Evolutionary conservation across 2,329 filamentous ascomycete species (phyloP), one percentile per base, ranked within the genome.

Genomic region (Cercospora sp.): DNA sequence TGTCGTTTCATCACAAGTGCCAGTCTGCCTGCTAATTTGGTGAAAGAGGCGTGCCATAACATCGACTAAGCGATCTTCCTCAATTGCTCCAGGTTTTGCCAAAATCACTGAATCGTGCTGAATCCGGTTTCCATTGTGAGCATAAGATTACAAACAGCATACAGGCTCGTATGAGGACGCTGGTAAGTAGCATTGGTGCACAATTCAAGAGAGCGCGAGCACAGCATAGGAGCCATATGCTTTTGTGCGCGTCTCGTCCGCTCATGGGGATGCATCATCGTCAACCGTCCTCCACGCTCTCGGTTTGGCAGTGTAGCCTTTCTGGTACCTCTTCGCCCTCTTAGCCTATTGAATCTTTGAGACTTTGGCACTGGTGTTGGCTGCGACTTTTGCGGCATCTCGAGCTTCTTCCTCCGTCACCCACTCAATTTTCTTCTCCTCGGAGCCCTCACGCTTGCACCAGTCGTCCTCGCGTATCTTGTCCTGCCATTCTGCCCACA

Each of bases 401-500:
- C 60, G 39, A 36, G 51, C 62, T 33, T 59, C 53, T 53, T 64
- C 18, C 33, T 64, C 33, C 6, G 53, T 64, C 6, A 30, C 53
- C n/a, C 9, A n/a, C 18, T 23, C 48, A 13, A 30, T 26, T 36
- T 59, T 57, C 10, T 36, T 16, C n/a, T 20, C 53, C 18, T 45
- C 53, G 26, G n/a, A 36, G 55, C 16, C n/a, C 55, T 59, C 28
- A n/a, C 23, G 33, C 63, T 65, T 53, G 58, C 86, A 87, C 85
- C 86, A 89, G 71, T 84, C 86, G 65, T 81, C 75, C 74, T 89
- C 85, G 13, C 83, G 83, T 67, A 87, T 83, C 57, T 79, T 76
- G 57, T 83, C 83, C 75, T 87, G 85, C 78, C 84, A 87, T 5
- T 79, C 78, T 71, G 90, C 87, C 69, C 86, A 90, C 6, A 81